phyloP scores from a whole-genome alignment of 345 rosid species.

The Salix viminalis region DNA sequence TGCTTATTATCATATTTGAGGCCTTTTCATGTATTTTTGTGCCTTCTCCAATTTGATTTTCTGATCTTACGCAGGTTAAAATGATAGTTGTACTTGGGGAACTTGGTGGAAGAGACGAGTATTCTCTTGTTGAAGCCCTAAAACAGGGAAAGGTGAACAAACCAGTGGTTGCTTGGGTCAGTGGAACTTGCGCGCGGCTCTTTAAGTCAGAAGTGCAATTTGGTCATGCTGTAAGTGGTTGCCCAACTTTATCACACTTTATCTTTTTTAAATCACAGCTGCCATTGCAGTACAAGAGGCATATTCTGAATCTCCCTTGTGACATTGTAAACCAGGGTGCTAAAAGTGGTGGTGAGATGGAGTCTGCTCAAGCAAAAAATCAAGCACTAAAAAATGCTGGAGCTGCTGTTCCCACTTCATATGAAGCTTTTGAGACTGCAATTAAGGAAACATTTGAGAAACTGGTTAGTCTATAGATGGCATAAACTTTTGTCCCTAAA shows the following conservation, averaged over 20 bases:
- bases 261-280: neutral
- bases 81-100: slow-evolving; percentile 96
- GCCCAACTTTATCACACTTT: slow-evolving; percentile 9
- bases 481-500: neutral
- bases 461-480: slow-evolving; percentile 48
- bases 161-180: slow-evolving; percentile 99
- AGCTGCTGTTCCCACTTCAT: slow-evolving; percentile 92
- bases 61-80: slow-evolving; percentile 52
- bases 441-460: slow-evolving; percentile 85
- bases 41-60: slow-evolving; percentile 11
- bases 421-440: slow-evolving; percentile 68
- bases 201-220: slow-evolving; percentile 97
- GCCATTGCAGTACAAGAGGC: neutral
- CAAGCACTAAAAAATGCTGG: slow-evolving; percentile 84
- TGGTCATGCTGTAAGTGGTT: slow-evolving; percentile 92
- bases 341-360: slow-evolving; percentile 97
- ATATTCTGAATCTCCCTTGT: slow-evolving; percentile 11
- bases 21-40: neutral
- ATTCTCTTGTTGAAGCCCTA: slow-evolving; percentile 92
- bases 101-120: slow-evolving; percentile 96
- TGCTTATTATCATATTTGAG: neutral
- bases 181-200: slow-evolving; percentile 95
- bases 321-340: slow-evolving; percentile 62
- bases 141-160: slow-evolving; percentile 87
- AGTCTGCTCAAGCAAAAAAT: slow-evolving; percentile 98